phyloP scores from a whole-genome alignment of 73 alveolate species.

The Paraurostyla sp. region DNA sequence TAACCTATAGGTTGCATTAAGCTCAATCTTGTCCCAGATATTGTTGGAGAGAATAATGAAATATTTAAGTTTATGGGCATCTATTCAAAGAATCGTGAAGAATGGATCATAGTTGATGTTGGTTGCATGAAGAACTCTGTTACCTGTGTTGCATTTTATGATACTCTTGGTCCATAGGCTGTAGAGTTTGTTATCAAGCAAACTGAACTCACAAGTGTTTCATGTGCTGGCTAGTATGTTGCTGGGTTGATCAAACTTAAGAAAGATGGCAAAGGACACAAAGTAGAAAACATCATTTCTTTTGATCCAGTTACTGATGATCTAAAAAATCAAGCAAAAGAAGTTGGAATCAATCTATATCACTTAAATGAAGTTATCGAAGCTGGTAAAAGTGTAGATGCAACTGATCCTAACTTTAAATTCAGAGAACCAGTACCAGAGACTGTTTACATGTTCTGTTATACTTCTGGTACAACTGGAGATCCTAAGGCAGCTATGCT shows the following conservation, averaged over 20 bases:
- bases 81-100: slow-evolving; percentile 91
- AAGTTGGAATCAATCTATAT: slow-evolving; percentile 57
- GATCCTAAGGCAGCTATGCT: slow-evolving; percentile 81
- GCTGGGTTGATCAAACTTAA: slow-evolving; percentile 57
- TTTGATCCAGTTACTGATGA: slow-evolving; percentile 68
- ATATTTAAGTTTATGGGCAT: slow-evolving; percentile 80
- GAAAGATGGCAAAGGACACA: slow-evolving; percentile 23
- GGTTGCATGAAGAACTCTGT: slow-evolving; percentile 70
- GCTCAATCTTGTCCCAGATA: slow-evolving; percentile 22
- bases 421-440: slow-evolving; percentile 72
- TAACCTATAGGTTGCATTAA: slow-evolving; percentile 23
- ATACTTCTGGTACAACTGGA: slow-evolving; percentile 87
- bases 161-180: slow-evolving; percentile 72
- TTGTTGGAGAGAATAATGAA: neutral
- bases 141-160: slow-evolving; percentile 80
- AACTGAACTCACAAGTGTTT: slow-evolving; percentile 70
- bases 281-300: slow-evolving; percentile 62
- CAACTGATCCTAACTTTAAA: neutral
- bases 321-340: slow-evolving; percentile 18
- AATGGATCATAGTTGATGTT: slow-evolving; percentile 86
- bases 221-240: slow-evolving; percentile 58
- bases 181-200: slow-evolving; percentile 74
- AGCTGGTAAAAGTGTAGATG: slow-evolving; percentile 57
- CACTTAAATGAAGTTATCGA: slow-evolving; percentile 54
- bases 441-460: slow-evolving; percentile 77